Evolutionary conservation across 2,329 filamentous ascomycete genomes (phyloP).

Genomic region (Ceratocystis albifundus): DNA sequence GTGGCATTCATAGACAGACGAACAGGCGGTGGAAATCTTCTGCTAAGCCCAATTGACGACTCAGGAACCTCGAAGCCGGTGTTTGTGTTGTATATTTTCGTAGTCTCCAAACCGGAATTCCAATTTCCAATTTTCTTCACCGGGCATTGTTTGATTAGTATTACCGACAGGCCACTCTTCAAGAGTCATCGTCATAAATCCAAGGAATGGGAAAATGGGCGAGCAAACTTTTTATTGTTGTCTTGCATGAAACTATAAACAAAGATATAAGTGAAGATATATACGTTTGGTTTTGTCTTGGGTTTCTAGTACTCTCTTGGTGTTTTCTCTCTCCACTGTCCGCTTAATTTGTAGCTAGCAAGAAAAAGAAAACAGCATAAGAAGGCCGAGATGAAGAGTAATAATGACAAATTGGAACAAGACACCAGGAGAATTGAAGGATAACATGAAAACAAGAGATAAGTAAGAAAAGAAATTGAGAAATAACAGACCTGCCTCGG

Average conservation of each 20-base stretch:
- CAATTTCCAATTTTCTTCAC: not conserved
- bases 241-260: not conserved
- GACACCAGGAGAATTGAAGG: not conserved
- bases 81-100: too few relatives aligned
- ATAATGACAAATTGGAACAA: not conserved
- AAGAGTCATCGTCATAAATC: too few relatives aligned
- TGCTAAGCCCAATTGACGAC: too few relatives aligned
- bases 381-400: not conserved
- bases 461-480: too few relatives aligned
- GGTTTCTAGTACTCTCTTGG: not conserved
- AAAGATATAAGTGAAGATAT: not conserved
- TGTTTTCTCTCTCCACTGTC: not conserved
- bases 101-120: too few relatives aligned
- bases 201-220: too few relatives aligned
- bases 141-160: not conserved
- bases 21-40: too few relatives aligned
- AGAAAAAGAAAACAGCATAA: not conserved
- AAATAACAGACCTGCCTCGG: conserved; percentile 5
- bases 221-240: not conserved
- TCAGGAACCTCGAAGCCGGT: too few relatives aligned
- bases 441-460: not conserved
- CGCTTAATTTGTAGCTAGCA: not conserved
- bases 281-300: not conserved
- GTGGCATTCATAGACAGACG: too few relatives aligned
- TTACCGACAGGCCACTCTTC: too few relatives aligned